Evolutionary conservation across 2,329 filamentous ascomycete genomes (phyloP), one percentile per base, ranked within the genome.

Genomic region (Phyllosticta citrichinensis): DNA sequence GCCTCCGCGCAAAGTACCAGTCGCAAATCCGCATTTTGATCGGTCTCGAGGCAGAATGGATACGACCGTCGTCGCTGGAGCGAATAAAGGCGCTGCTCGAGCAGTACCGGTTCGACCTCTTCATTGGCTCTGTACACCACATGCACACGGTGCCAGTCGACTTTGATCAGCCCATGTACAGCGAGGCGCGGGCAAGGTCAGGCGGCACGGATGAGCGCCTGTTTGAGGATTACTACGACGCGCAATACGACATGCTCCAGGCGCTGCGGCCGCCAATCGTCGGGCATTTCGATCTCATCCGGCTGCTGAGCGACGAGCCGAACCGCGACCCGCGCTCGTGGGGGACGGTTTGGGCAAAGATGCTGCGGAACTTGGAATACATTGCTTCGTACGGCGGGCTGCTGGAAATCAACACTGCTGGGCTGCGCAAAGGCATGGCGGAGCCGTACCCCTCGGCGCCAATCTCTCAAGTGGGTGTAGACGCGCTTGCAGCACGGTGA

Each of bases 1-100:
- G 88, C 35, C 79, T 99, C 30, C 87, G 87, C 60, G 73, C 76
- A 2, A 82, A 81, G 65, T 97, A 97, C 75, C 80, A 83, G 5
- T 69, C 76, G 9, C 79, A 86, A 64, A 91, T 99, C 67, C 80
- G 86, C 60, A 80, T 99, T 65, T 81, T 96, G 52, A 85, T 99
- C 70, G 94, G 90, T 54, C 96, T 97, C 72, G 94, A 99, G 74
- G 84, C 85, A 59, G 94, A 99, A 72, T 99, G 90, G 86, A 94
- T 97, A 72, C 86, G 92, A 6, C 81, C 87, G 0, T 80, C 79
- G 3, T 83, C 82, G 3, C 84, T 86, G 67, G 74, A 73, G 0
- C 76, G 87, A 55, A 86, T 96, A 62, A 69, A 76, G 35, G 67
- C 73, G 11, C 81, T 90, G 2, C 76, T 87, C 22, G 70, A 79